A percentile compares a stretch with the other conserved stretches of the same genome.
Evolutionary conservation across 2,329 filamentous ascomycete species (phyloP).

Genomic region (Botrytis paeoniae): DNA sequence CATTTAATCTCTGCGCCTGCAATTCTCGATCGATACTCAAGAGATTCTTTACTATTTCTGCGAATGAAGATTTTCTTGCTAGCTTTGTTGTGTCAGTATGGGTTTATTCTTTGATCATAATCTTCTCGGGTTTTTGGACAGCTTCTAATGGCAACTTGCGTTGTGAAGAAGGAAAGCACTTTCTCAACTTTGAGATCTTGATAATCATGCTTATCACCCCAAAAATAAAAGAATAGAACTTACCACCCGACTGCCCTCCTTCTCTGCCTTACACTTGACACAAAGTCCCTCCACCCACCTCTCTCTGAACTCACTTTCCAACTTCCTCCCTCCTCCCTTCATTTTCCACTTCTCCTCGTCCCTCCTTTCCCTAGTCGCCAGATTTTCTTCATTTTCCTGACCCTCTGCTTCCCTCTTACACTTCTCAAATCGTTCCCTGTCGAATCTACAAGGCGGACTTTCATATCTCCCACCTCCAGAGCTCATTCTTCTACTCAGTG

Average conservation of each 20-base stretch:
- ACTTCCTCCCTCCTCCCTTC: background rate
- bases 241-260: background rate
- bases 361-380: background rate
- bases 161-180: background rate
- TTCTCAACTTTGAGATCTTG: background rate
- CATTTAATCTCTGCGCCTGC: background rate
- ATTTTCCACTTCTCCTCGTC: background rate
- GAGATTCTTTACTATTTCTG: background rate
- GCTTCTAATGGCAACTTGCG: background rate
- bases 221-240: background rate
- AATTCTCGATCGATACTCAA: background rate
- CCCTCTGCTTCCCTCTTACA: background rate
- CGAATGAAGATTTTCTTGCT: background rate
- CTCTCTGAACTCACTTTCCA: background rate
- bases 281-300: background rate
- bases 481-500: background rate
- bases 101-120: background rate
- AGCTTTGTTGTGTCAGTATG: background rate
- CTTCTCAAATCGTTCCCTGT: background rate
- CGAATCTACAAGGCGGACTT: background rate
- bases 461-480: background rate
- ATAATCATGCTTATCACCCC: background rate
- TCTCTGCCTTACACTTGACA: background rate
- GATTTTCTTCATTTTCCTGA: too few relatives aligned
- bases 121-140: background rate